A percentile compares a stretch with the other conserved stretches of the same genome.
Conservation (phyloP, 2,329 filamentous ascomycete genomes). For the Rasamsonia emersonii region DNA sequence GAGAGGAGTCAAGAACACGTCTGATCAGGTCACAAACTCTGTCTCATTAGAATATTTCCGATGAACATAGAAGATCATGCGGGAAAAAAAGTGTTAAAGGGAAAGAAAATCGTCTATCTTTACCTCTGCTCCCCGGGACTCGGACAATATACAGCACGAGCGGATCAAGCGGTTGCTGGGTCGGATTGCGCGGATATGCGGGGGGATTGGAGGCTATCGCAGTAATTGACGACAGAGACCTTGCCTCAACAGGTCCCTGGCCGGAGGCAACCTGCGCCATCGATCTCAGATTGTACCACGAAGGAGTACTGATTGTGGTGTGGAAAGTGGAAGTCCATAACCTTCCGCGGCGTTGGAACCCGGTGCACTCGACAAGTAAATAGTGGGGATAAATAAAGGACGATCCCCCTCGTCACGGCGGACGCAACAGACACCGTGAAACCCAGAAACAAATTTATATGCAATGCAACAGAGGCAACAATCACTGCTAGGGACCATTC, state of each 20-base stretch:
- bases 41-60: slow-evolving; percentile 8
- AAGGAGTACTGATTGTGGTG: too few relatives aligned
- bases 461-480: too few relatives aligned
- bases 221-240: slow-evolving; percentile 72
- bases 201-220: slow-evolving; percentile 78
- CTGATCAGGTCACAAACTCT: slow-evolving; percentile 38
- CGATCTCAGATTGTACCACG: too few relatives aligned
- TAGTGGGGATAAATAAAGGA: too few relatives aligned
- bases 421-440: too few relatives aligned
- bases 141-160: slow-evolving; percentile 84
- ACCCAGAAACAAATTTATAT: too few relatives aligned
- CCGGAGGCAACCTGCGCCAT: slow-evolving; percentile 6
- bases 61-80: neutral
- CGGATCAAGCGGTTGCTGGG: slow-evolving; percentile 58
- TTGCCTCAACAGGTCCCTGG: slow-evolving; percentile 58
- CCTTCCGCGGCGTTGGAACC: too few relatives aligned
- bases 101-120: slow-evolving; percentile 10
- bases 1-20: slow-evolving; percentile 84
- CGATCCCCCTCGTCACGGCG: too few relatives aligned
- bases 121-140: slow-evolving; percentile 84
- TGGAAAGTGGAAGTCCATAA: too few relatives aligned
- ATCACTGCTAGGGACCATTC: too few relatives aligned
- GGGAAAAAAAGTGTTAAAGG: slow-evolving; percentile 9
- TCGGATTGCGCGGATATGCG: slow-evolving; percentile 70
- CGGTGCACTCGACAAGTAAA: too few relatives aligned